Base-by-base conservation (phyloP, 139 green algal genomes). In the Volvox africanus region DNA sequence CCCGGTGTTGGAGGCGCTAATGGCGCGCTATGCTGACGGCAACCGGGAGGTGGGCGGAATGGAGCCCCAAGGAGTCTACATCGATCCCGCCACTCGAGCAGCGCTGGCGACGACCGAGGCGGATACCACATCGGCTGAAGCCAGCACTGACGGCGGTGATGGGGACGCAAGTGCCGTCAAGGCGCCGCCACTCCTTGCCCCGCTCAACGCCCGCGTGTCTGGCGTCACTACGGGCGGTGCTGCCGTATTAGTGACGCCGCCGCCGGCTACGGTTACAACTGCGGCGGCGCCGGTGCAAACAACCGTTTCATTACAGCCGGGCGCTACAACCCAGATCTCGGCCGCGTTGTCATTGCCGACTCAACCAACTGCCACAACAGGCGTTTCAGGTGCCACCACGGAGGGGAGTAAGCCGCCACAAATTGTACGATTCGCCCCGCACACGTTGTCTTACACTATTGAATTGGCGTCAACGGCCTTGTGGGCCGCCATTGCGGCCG, bases 361-460 rank as follows among this genome's bases (percentile, higher is more conserved):
- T 55, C 44, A 55, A 55, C 44, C 44, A 55, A 55, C 44, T 9
- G 9, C 44, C 44, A 55, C 44, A 55, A 55, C 44, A 9, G 5
- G 44, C 9, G 44, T 55, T 55, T 55, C 44, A 55, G 44, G 12
- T 9, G 65, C 65, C 11, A 73, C 65, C 21, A 24, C 65, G 65
- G 21, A 2, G 65, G 65, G 9, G 65, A 24, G 21, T 24, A 12
- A 33, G 35, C 20, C 78, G 37, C 36, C 37, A 35, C 13, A 32
- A 0, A 37, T 65, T 22, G 50, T 86, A 22, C 36, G 37, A 16
- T 90, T 90, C 86, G 21, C 50, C 30, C 55, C 86, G 30, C 86
- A 90, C 21, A 19, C 30, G 20, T 55, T 90, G 86, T 36, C 86
- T n/a, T 83, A 90, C 86, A 76, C 82, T 11, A 76, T 90, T n/a